Evolutionary conservation across 495 filamentous ascomycete genomes (phyloP), one percentile per base, ranked within the genome.

Genomic region (Trichoderma erinaceum): DNA sequence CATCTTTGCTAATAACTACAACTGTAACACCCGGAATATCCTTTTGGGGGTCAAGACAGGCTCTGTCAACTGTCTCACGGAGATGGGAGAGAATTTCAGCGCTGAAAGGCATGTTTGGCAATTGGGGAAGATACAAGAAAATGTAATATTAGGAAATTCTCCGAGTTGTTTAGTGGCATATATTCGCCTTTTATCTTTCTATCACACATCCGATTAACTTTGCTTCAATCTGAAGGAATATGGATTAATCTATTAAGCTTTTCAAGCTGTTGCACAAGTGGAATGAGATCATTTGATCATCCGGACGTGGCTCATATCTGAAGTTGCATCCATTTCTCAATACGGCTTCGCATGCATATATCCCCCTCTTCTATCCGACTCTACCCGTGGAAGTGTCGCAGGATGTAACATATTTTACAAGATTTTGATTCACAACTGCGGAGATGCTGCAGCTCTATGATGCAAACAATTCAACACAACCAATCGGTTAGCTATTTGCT

Each of bases 21-120:
- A 82, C 76, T 5, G 81, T 76, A 15, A 77, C 71, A 2, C 85
- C 84, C 0, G 82, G 80, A 15, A 88, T 72, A 11, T 75, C 75
- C 1, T 71, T 72, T 18, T 76, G 69, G 0, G 74, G 71, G 66
- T 83, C 77, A n/a, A 72, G 70, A 25, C 78, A 79, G 48, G 77
- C 74, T 25, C 68, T 63, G 66, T 83, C 76, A 52, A 81, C 75
- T 15, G 63, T 72, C 15, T 67, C 27, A 27, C 70, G 70, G 50
- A 80, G 70, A 16, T 63, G 70, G 15, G 50, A 65, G 32, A 72
- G 21, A 48, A 69, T 61, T 43, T 71, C 25, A 58, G 64, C 27
- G 10, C 69, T 66, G 29, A 75, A 50, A 35, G 68, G 25, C 70
- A 71, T 71, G 1, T 32, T 61, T 32, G 10, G 10, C 27, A 32